Evolutionary conservation across 768 basidiomycete genomes (phyloP).

Genomic region (Leccinum incarnatum): DNA sequence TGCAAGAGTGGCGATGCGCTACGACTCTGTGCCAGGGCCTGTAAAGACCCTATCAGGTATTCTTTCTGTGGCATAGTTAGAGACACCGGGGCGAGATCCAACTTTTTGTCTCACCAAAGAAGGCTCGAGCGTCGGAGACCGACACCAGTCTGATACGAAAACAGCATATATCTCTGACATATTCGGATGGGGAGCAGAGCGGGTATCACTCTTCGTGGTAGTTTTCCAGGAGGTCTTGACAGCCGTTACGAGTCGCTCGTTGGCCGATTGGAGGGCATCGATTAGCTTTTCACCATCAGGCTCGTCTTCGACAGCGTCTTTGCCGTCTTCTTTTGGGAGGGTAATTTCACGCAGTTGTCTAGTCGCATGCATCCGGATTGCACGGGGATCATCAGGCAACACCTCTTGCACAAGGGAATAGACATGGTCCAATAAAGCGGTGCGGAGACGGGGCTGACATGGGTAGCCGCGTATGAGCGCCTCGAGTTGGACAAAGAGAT

Average conservation of each 20-base stretch:
- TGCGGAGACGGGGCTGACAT: conserved; percentile 37
- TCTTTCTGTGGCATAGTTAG: conserved; percentile 39
- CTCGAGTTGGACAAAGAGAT: conserved; percentile 43
- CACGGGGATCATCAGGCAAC: conserved; percentile 38
- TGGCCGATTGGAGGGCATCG: conserved; percentile 31
- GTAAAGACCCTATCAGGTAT: conserved; percentile 51
- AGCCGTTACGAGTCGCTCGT: conserved; percentile 29
- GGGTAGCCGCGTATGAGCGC: conserved; percentile 43
- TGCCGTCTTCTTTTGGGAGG: conserved; percentile 25
- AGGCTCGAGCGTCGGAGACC: conserved; percentile 27
- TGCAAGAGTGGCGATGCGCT: conserved; percentile 30
- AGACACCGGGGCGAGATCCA: not conserved
- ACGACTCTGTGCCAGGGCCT: conserved; percentile 30
- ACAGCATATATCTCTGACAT: conserved; percentile 37
- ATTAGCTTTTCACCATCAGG: conserved; percentile 23
- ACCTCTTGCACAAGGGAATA: conserved; percentile 39
- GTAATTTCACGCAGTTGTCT: conserved; percentile 28
- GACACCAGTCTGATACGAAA: conserved; percentile 51
- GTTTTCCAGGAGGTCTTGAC: conserved; percentile 27
- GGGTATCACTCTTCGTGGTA: conserved; percentile 9
- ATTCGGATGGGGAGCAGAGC: conserved; percentile 26
- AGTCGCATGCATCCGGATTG: conserved; percentile 40
- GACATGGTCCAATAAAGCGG: conserved; percentile 41
- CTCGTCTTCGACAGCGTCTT: conserved; percentile 8
- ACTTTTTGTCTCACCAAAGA: conserved; percentile 29